phyloP scores from a whole-genome alignment of 2,329 filamentous ascomycete species.

The Plenodomus biglobosus region DNA sequence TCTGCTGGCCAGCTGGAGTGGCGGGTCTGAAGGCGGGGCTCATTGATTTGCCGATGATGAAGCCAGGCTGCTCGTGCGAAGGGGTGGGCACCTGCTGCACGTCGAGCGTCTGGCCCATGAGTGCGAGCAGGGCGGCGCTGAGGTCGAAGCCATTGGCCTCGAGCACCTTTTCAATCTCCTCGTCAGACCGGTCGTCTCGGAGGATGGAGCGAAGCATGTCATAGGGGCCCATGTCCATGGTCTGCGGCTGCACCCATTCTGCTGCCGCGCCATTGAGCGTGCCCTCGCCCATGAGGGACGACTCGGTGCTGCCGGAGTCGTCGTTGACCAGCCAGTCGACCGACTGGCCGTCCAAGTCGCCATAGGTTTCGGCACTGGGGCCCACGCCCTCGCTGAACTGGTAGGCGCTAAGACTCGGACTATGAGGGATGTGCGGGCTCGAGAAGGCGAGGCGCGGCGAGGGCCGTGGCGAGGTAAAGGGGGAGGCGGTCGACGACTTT shows the following conservation, averaged over 20 bases:
- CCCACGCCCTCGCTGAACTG: constrained; percentile 79
- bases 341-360: constrained; percentile 88
- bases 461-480: constrained; percentile 90
- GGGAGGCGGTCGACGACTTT: constrained; percentile 74
- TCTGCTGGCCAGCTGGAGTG: constrained; percentile 75
- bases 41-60: constrained; percentile 89
- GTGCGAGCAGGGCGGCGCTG: constrained; percentile 82
- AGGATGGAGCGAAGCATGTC: constrained; percentile 96
- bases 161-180: constrained; percentile 91
- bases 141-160: constrained; percentile 90
- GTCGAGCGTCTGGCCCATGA: constrained; percentile 74
- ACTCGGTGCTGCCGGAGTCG: constrained; percentile 79
- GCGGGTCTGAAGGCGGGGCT: constrained; percentile 68
- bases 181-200: constrained; percentile 83
- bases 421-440: constrained; percentile 88
- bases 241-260: constrained; percentile 70
- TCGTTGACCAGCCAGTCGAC: constrained; percentile 95
- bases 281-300: constrained; percentile 68
- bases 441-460: constrained; percentile 89
- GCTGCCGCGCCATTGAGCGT: constrained; percentile 77
- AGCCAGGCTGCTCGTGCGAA: constrained; percentile 60
- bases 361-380: constrained; percentile 81
- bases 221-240: constrained; percentile 93
- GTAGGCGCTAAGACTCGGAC: constrained; percentile 90
- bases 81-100: constrained; percentile 50